phyloP scores from a whole-genome alignment of 495 filamentous ascomycete species.

The Schizothecium vesticola region DNA sequence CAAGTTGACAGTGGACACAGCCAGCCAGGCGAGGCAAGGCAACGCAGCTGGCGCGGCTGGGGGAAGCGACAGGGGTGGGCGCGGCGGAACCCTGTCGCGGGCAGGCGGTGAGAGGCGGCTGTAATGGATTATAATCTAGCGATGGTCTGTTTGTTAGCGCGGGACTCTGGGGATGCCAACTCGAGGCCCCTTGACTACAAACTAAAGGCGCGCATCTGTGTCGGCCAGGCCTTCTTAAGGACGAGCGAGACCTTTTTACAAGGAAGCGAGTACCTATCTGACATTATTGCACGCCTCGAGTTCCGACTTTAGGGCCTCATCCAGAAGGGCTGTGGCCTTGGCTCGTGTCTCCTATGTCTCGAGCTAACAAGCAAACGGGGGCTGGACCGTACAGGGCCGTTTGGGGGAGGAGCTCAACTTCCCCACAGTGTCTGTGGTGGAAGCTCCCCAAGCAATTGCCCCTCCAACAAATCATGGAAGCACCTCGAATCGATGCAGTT shows the following conservation, averaged over 20 bases:
- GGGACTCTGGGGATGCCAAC: too few relatives aligned
- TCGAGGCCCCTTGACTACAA: too few relatives aligned
- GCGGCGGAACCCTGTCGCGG: background rate
- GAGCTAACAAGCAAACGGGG: too few relatives aligned
- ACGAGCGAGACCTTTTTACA: too few relatives aligned
- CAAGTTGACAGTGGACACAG: background rate
- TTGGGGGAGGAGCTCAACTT: background rate
- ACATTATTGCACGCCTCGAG: too few relatives aligned
- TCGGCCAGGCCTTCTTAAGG: too few relatives aligned
- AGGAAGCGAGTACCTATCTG: too few relatives aligned
- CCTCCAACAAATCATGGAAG: constrained; percentile 5
- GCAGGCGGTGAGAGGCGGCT: constrained; percentile 23
- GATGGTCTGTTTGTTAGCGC: too few relatives aligned
- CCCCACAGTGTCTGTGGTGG: background rate
- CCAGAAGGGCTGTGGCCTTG: too few relatives aligned
- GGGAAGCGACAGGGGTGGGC: constrained; percentile 11
- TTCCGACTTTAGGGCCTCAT: too few relatives aligned
- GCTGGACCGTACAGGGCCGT: background rate
- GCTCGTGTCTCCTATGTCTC: too few relatives aligned
- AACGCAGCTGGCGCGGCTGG: constrained; percentile 38
- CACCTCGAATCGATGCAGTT: background rate
- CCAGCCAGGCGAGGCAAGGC: constrained; percentile 27
- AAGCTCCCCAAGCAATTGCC: background rate
- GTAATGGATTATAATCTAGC: constrained; percentile 1
- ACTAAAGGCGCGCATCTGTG: too few relatives aligned